Conservation (phyloP, 345 rosid genomes). For the Populus ilicifolia region DNA sequence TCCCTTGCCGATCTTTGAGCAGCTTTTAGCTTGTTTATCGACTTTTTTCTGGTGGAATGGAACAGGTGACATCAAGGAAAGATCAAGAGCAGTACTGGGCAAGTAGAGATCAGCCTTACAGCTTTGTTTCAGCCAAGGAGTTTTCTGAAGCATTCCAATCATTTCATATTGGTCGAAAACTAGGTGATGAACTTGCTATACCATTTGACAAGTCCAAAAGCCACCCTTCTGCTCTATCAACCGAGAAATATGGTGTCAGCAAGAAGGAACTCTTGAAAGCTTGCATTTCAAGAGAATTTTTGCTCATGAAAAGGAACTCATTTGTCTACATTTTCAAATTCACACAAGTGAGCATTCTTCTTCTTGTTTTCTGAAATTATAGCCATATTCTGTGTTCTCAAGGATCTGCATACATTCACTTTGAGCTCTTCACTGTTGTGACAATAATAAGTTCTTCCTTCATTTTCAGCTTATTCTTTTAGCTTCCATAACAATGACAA, state of each 20-base stretch:
- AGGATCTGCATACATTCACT: slow-evolving; percentile 2
- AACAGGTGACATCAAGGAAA: slow-evolving; percentile 61
- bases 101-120: slow-evolving; percentile 48
- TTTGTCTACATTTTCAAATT: slow-evolving; percentile 68
- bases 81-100: slow-evolving; percentile 89
- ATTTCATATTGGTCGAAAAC: slow-evolving; percentile 52
- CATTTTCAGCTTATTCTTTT: slow-evolving; percentile 51
- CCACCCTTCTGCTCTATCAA: slow-evolving; percentile 75
- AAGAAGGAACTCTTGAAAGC: slow-evolving; percentile 61
- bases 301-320: slow-evolving; percentile 88
- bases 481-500: slow-evolving; percentile 54
- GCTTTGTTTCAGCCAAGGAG: slow-evolving; percentile 51
- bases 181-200: slow-evolving; percentile 59
- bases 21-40: background rate
- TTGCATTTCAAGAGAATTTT: slow-evolving; percentile 65
- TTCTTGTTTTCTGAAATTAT: background rate
- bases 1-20: background rate
- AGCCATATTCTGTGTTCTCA: background rate
- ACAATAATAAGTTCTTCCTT: background rate
- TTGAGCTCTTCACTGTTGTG: background rate
- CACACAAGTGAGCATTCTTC: slow-evolving; percentile 30
- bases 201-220: slow-evolving; percentile 69
- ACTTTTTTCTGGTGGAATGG: slow-evolving; percentile 9
- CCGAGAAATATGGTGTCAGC: slow-evolving; percentile 56
- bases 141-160: slow-evolving; percentile 68